phyloP scores from a whole-genome alignment of 331 rosid genomes.

The Malus hybrid region DNA sequence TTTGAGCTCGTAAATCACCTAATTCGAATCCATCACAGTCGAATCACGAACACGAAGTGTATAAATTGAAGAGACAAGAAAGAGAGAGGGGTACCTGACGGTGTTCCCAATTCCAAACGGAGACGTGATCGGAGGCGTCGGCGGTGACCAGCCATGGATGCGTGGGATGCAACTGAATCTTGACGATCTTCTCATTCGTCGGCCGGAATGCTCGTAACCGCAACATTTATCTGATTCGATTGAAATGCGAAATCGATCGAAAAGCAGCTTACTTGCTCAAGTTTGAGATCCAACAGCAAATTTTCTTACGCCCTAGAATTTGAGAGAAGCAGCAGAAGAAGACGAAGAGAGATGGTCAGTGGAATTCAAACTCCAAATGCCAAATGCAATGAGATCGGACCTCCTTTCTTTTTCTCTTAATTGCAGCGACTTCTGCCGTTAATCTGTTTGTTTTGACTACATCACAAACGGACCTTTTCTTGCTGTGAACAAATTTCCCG shows the following conservation, averaged over 20 bases:
- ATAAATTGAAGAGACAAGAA: neutral
- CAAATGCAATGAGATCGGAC: neutral
- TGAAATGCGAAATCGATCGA: neutral
- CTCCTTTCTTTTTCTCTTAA: neutral
- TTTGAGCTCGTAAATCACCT: conserved; percentile 95
- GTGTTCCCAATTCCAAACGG: conserved; percentile 99
- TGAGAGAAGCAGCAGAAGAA: neutral
- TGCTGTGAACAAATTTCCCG: neutral
- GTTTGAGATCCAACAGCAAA: conserved; percentile 4
- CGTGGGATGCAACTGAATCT: conserved; percentile 95
- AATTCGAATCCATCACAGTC: neutral
- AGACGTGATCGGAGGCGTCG: conserved; percentile 92
- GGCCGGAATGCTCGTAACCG: conserved; percentile 89
- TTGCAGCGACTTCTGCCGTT: neutral
- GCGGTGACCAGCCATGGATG: conserved; percentile 99
- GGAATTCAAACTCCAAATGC: neutral
- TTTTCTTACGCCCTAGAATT: neutral
- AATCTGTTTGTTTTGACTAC: neutral
- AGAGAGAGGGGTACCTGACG: conserved; percentile 51
- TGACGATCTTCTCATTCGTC: conserved; percentile 78
- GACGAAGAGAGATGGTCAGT: neutral
- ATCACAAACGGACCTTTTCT: neutral
- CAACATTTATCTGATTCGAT: conserved; percentile 39
- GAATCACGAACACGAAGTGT: neutral
- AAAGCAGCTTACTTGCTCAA: neutral